A percentile compares a stretch with the other conserved stretches of the same genome.
Evolutionary conservation across 345 rosid species (phyloP).

Genomic region (Mallotus nudiflorus): DNA sequence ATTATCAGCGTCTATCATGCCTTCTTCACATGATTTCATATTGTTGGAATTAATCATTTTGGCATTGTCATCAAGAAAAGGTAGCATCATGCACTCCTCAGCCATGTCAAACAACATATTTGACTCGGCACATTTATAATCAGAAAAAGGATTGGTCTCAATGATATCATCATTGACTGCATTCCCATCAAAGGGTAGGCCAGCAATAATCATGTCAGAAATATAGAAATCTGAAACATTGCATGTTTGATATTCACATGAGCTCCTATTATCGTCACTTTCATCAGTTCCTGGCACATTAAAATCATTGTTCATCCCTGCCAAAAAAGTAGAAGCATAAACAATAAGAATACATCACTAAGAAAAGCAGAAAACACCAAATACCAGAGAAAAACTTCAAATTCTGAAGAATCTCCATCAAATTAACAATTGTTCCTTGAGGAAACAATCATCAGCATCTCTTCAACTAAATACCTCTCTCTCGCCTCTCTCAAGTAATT

Average conservation of each 20-base stretch:
- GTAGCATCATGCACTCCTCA: conserved; percentile 74
- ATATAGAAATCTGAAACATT: conserved; percentile 61
- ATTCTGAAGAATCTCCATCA: neutral
- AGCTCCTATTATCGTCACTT: conserved; percentile 37
- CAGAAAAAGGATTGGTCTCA: conserved; percentile 46
- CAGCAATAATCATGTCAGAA: conserved; percentile 58
- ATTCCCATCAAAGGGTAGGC: conserved; percentile 52
- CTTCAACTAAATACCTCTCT: neutral
- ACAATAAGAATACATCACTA: neutral
- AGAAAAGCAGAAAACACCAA: neutral
- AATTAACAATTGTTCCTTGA: neutral
- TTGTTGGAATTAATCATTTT: conserved; percentile 45
- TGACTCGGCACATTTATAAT: conserved; percentile 60
- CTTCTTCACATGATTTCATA: conserved; percentile 48
- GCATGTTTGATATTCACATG: conserved; percentile 49
- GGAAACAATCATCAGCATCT: neutral
- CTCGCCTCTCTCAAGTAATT: neutral
- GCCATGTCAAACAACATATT: conserved; percentile 54
- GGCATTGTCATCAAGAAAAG: conserved; percentile 67
- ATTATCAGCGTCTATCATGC: conserved; percentile 38
- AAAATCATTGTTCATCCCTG: conserved; percentile 32
- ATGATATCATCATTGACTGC: conserved; percentile 32
- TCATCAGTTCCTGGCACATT: conserved; percentile 37
- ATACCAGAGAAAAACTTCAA: neutral
- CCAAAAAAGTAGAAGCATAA: conserved; percentile 4